These are phyloP conservation scores for Saitozyma sp. DNA, from an alignment of 768 basidiomycete species.

Conservation along the genomic window DNA sequence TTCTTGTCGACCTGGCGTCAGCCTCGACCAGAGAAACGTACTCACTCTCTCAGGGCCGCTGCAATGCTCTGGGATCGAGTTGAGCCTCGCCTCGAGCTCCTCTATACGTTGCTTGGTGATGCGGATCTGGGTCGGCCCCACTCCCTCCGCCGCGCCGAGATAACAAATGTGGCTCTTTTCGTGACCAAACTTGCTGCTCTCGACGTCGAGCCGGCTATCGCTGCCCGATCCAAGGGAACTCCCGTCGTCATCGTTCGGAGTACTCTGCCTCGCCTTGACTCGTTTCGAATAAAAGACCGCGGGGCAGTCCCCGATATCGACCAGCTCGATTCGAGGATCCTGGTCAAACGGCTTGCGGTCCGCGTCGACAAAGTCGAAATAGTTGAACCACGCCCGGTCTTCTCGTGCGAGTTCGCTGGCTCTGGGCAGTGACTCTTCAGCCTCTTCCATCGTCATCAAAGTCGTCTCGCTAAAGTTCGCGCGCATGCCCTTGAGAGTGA, in stretches of 20 bases:
- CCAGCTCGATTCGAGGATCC: conserved; percentile 65
- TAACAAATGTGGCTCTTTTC: conserved; percentile 81
- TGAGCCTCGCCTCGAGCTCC: conserved; percentile 54
- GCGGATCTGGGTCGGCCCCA: conserved; percentile 65
- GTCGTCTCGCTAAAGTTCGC: conserved; percentile 69
- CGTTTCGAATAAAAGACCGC: conserved; percentile 73
- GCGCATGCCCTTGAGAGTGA: conserved; percentile 75
- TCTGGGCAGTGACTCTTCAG: not conserved
- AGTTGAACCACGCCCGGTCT: conserved; percentile 65
- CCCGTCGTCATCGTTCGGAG: conserved; percentile 12
- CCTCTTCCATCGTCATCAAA: conserved; percentile 30
- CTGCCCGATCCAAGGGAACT: not conserved
- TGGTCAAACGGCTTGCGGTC: conserved; percentile 63
- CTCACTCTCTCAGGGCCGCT: not conserved
- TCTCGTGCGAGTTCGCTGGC: conserved; percentile 13
- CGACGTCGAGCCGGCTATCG: conserved; percentile 16
- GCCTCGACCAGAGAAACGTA: not conserved
- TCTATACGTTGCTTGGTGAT: conserved; percentile 62
- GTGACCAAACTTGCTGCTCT: conserved; percentile 70
- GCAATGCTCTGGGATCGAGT: not conserved
- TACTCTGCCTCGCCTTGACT: conserved; percentile 21
- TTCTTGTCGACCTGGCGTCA: conserved; percentile 1
- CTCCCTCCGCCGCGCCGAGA: conserved; percentile 69
- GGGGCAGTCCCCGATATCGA: conserved; percentile 75
- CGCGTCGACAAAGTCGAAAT: conserved; percentile 78